A percentile compares a stretch with the other conserved stretches of the same genome.
Conservation (phyloP, 257 asterid genomes). For the Agastache rugosa region DNA sequence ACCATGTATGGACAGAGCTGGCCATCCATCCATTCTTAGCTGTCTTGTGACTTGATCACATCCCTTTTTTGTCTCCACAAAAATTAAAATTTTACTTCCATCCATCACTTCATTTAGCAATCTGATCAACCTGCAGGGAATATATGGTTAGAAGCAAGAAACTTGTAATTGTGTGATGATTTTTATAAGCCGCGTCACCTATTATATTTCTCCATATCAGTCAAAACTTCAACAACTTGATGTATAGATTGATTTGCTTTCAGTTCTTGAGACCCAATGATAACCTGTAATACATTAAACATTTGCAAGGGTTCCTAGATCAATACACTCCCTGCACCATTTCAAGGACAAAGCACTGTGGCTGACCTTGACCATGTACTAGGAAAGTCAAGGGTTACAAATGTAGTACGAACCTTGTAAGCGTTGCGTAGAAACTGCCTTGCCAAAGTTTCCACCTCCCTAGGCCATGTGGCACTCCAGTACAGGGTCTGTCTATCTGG, state of each 20-base stretch:
- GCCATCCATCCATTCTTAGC: slow-evolving; percentile 94
- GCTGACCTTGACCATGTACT: slow-evolving; percentile 8
- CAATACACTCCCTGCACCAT: slow-evolving; percentile 9
- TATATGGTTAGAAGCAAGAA: slow-evolving; percentile 39
- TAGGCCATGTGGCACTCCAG: slow-evolving; percentile 99
- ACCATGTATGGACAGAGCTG: slow-evolving; percentile 94
- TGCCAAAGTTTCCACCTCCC: slow-evolving; percentile 85
- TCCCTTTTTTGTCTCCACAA: slow-evolving; percentile 93
- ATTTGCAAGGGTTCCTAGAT: neutral
- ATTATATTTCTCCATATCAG: slow-evolving; percentile 86
- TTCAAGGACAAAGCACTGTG: slow-evolving; percentile 23
- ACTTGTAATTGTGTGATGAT: neutral
- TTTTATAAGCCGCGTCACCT: slow-evolving; percentile 52
- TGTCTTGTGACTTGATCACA: slow-evolving; percentile 91
- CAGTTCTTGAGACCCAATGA: slow-evolving; percentile 76
- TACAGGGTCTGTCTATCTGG: slow-evolving; percentile 96
- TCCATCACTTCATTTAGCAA: slow-evolving; percentile 80
- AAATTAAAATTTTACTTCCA: slow-evolving; percentile 83
- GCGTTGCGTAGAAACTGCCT: slow-evolving; percentile 84
- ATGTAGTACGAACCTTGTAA: slow-evolving; percentile 62
- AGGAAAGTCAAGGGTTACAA: slow-evolving; percentile 18
- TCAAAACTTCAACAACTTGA: slow-evolving; percentile 78
- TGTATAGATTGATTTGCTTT: slow-evolving; percentile 87
- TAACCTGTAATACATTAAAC: slow-evolving; percentile 55
- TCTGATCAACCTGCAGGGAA: slow-evolving; percentile 65